Evolutionary conservation across 768 basidiomycete species (phyloP).

Genomic region (Pisolithus sp.): DNA sequence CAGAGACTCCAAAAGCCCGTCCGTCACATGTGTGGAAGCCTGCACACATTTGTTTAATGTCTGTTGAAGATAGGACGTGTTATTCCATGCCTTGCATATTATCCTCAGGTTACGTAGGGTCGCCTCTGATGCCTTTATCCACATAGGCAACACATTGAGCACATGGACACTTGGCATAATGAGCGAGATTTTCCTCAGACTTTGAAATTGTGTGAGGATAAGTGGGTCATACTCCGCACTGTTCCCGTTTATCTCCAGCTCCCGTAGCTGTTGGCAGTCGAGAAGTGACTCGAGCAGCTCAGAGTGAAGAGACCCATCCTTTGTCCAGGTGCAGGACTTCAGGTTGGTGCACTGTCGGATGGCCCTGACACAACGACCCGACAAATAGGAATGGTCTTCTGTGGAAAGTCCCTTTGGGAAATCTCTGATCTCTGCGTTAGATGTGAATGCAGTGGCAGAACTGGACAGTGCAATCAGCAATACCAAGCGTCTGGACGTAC

Average conservation of each 20-base stretch:
- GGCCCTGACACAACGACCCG: conserved; percentile 40
- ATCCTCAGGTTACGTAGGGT: conserved; percentile 55
- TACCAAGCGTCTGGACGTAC: conserved; percentile 57
- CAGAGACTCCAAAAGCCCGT: conserved; percentile 44
- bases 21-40: conserved; percentile 55
- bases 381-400: conserved; percentile 27
- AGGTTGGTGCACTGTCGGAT: conserved; percentile 59
- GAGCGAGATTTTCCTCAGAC: conserved; percentile 50
- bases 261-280: conserved; percentile 35
- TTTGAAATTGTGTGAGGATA: conserved; percentile 44
- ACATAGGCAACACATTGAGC: conserved; percentile 41
- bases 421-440: conserved; percentile 55
- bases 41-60: conserved; percentile 18
- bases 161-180: conserved; percentile 69
- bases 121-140: conserved; percentile 41
- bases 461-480: conserved; percentile 2
- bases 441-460: not conserved
- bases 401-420: conserved; percentile 52
- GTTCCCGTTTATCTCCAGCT: conserved; percentile 70
- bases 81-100: conserved; percentile 55
- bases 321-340: conserved; percentile 67
- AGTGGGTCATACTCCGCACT: conserved; percentile 41
- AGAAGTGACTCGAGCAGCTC: conserved; percentile 50
- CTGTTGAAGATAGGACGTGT: not conserved
- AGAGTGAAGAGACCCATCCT: conserved; percentile 66